Percentiles rank a stretch among this genome's conserved stretches.
Conservation (phyloP, 768 basidiomycete genomes). For the Phlegmacium glaucopus region DNA sequence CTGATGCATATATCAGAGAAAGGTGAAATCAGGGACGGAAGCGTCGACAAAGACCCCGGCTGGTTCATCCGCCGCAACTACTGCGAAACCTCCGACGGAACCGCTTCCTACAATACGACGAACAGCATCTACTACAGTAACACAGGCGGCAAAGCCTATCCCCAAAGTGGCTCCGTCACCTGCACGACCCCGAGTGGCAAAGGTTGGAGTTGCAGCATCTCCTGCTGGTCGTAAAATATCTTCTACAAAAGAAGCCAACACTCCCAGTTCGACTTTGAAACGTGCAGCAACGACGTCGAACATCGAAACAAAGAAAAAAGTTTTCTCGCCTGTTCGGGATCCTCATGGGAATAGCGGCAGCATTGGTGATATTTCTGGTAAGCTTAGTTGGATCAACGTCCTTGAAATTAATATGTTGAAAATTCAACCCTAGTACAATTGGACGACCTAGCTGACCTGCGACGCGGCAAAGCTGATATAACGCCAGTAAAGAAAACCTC, state of each 20-base stretch:
- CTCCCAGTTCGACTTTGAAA: constrained; percentile 4
- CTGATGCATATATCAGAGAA: constrained; percentile 12
- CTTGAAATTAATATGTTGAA: not conserved
- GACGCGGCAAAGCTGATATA: constrained; percentile 9
- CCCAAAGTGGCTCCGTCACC: constrained; percentile 21
- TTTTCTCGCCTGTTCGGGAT: constrained; percentile 38
- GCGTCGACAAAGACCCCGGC: constrained; percentile 9
- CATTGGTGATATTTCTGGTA: constrained; percentile 27
- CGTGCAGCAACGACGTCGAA: constrained; percentile 1
- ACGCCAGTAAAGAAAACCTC: constrained; percentile 7
- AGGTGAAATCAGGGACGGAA: constrained; percentile 10
- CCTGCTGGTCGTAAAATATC: constrained; percentile 23
- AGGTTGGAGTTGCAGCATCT: constrained; percentile 13
- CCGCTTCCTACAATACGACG: constrained; percentile 13
- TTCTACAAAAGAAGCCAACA: constrained; percentile 13
- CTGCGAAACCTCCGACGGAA: constrained; percentile 9
- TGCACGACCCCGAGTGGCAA: constrained; percentile 13
- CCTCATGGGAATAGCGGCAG: constrained; percentile 33
- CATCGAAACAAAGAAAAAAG: constrained; percentile 19
- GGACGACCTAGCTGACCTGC: constrained; percentile 11
- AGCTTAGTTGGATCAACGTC: constrained; percentile 2
- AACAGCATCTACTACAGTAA: constrained; percentile 10
- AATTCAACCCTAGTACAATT: constrained; percentile 18
- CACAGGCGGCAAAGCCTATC: constrained; percentile 11
- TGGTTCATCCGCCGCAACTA: constrained; percentile 5